Conservation (phyloP, 2,329 filamentous ascomycete genomes). For the Colletotrichum sp. region DNA sequence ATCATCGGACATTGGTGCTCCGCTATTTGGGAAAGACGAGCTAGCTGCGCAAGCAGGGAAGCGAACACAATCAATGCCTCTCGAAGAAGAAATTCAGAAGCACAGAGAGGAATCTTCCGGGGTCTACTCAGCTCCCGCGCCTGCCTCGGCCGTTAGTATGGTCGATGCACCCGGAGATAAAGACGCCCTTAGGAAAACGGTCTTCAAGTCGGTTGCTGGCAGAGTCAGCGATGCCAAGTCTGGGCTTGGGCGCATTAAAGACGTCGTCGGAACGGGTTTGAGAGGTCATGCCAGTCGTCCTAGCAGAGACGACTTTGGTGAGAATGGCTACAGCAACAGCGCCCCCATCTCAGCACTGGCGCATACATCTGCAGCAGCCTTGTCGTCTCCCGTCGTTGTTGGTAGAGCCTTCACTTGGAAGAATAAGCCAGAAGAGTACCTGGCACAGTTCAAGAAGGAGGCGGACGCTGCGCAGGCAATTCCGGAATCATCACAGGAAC, state of each 20-base stretch:
- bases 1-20: conserved; percentile 48
- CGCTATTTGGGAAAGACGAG: conserved; percentile 63
- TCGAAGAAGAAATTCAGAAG: conserved; percentile 55
- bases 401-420: conserved; percentile 67
- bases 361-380: conserved; percentile 33
- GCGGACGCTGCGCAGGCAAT: conserved; percentile 4
- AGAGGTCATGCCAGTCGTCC: conserved; percentile 58
- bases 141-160: conserved; percentile 51
- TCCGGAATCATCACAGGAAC: neutral
- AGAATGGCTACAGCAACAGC: conserved; percentile 35
- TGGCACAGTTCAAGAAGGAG: conserved; percentile 25
- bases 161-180: conserved; percentile 56
- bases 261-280: conserved; percentile 72
- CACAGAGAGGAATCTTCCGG: conserved; percentile 50
- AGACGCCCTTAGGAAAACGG: conserved; percentile 65
- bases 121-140: conserved; percentile 47
- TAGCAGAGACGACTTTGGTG: conserved; percentile 61
- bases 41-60: conserved; percentile 43
- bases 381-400: conserved; percentile 42
- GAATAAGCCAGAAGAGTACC: conserved; percentile 66
- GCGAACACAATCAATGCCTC: conserved; percentile 54
- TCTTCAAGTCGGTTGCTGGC: conserved; percentile 81
- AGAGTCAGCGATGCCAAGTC: conserved; percentile 82
- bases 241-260: conserved; percentile 84
- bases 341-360: conserved; percentile 39